Evolutionary conservation across 352 stramenopile genomes (phyloP).

Genomic region (Phytophthora megakarya): DNA sequence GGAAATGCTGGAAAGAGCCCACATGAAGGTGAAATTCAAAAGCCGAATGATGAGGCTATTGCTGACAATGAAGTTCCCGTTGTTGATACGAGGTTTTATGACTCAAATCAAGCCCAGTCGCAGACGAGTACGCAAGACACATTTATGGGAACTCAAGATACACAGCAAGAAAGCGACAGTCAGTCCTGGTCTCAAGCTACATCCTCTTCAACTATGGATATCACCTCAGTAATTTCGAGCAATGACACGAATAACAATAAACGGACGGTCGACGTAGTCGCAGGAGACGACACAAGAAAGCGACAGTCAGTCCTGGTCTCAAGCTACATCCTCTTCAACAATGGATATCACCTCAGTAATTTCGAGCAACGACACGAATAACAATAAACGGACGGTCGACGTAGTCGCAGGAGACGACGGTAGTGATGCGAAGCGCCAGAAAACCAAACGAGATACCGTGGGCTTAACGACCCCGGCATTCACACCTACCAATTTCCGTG

Average conservation of each 20-base stretch:
- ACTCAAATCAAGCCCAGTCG: conserved; percentile 4
- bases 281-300: conserved; percentile 10
- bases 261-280: conserved; percentile 9
- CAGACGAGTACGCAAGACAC: conserved; percentile 28
- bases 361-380: conserved; percentile 24
- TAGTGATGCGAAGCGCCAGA: conserved; percentile 29
- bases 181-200: conserved; percentile 16
- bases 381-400: conserved; percentile 24
- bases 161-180: conserved; percentile 15
- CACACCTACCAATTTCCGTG: conserved; percentile 19
- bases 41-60: conserved; percentile 4
- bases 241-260: conserved; percentile 31
- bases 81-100: background rate
- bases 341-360: background rate
- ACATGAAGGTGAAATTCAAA: conserved; percentile 15
- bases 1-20: conserved; percentile 27
- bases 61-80: conserved; percentile 11
- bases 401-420: background rate
- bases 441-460: conserved; percentile 10
- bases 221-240: too few relatives aligned
- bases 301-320: conserved; percentile 15
- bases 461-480: conserved; percentile 3
- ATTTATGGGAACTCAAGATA: conserved; percentile 15
- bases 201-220: conserved; percentile 1
- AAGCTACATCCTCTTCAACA: background rate